Conservation (phyloP, 306 rosid genomes). For the Sphenostylis stenocarpa region DNA sequence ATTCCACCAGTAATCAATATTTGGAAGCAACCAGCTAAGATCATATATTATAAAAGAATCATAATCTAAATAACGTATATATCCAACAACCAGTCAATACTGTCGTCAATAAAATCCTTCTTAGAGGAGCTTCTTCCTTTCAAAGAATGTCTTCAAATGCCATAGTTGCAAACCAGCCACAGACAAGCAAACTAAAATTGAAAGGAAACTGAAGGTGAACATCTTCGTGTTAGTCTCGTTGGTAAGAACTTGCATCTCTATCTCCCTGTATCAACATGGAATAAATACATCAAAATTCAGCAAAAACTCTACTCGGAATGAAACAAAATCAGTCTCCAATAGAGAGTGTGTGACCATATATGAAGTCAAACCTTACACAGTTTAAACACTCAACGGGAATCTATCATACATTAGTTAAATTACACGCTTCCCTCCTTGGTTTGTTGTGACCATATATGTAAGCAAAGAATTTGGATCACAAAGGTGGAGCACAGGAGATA, state of each 20-base stretch:
- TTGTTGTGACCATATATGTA: no score
- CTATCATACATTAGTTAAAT: background rate
- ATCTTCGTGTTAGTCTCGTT: slow-evolving; percentile 57
- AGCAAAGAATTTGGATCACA: background rate
- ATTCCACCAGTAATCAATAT: background rate
- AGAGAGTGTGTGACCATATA: background rate
- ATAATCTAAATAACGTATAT: background rate
- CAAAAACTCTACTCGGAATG: slow-evolving; percentile 2
- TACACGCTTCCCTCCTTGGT: background rate
- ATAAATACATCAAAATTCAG: slow-evolving; percentile 10
- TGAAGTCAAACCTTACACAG: slow-evolving; percentile 11
- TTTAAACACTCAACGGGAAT: background rate
- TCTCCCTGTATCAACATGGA: slow-evolving; percentile 58
- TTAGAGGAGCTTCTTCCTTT: slow-evolving; percentile 78
- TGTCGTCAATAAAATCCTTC: background rate
- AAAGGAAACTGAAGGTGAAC: slow-evolving; percentile 65
- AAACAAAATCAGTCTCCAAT: background rate
- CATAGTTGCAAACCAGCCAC: slow-evolving; percentile 82
- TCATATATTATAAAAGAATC: background rate
- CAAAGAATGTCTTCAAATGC: slow-evolving; percentile 88
- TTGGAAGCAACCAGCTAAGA: background rate
- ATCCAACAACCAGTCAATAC: background rate
- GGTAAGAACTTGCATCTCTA: slow-evolving; percentile 77
- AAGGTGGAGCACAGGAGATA: background rate
- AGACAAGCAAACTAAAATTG: slow-evolving; percentile 73